A percentile compares a stretch with the other conserved stretches of the same genome.
Conservation (phyloP, 176 grass and related monocot species). For the Musa itinerans region DNA sequence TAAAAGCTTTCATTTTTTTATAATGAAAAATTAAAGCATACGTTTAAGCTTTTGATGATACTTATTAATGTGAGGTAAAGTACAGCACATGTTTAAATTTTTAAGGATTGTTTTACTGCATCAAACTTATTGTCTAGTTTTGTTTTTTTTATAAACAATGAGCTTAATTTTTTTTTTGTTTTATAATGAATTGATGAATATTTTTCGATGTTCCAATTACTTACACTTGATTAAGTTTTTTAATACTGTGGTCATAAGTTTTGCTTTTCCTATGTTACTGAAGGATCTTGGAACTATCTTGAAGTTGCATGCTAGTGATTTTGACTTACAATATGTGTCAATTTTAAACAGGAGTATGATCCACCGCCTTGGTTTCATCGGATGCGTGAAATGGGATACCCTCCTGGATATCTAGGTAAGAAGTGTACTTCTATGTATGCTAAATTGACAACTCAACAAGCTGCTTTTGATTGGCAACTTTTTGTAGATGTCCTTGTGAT, state of each 20-base stretch:
- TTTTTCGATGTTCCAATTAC: background rate
- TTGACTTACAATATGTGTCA: slow-evolving; percentile 6
- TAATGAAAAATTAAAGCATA: background rate
- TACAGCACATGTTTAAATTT: background rate
- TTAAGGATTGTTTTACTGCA: background rate
- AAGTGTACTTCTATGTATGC: background rate
- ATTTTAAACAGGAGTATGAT: slow-evolving; percentile 64
- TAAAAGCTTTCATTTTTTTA: background rate
- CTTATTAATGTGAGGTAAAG: background rate
- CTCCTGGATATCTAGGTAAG: slow-evolving; percentile 92
- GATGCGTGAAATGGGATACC: slow-evolving; percentile 95
- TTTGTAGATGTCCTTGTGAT: background rate
- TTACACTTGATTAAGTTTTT: background rate
- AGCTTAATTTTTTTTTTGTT: background rate
- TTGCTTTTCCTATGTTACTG: background rate
- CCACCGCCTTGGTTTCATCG: slow-evolving; percentile 87
- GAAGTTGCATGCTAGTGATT: background rate
- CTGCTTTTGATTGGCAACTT: background rate
- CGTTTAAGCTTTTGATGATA: background rate
- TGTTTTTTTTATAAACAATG: background rate
- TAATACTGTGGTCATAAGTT: background rate
- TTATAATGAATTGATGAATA: background rate
- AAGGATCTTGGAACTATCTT: background rate
- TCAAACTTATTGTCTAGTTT: background rate
- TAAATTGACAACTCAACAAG: background rate